Evolutionary conservation across 352 stramenopile genomes (phyloP), one percentile per base, ranked within the genome.

Genomic region (Phytopythium sindhum): DNA sequence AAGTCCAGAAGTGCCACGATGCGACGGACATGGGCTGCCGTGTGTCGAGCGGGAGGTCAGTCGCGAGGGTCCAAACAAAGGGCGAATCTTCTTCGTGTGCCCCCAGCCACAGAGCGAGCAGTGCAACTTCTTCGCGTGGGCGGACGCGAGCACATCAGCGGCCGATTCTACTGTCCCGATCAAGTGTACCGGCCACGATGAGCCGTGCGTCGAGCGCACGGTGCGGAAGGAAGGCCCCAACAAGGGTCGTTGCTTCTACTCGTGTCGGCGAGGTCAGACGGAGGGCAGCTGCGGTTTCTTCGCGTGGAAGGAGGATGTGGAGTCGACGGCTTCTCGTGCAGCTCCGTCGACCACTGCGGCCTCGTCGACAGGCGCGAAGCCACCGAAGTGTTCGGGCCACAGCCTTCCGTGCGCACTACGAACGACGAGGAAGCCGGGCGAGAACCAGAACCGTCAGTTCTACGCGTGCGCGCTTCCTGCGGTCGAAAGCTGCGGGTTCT

Each of bases 41-140:
- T 89, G 81, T 31, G 74, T 74, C 5, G 67, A 90, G 61, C 80
- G 78, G 26, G 66, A 82, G 60, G 83, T 91, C 10, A 72, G 58
- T 37, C 73, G 81, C 26, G 85, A 93, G 7, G 83, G 79, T 0
- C 69, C 69, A 8, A 99, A 99, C 78, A 98, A 95, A 63, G 95
- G 94, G 4, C 80, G 93, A 5, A 84, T 88, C 59, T 98, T 99
- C 73, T 98, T 91, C 75, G 77, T 77, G 2, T 99, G 95, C 61
- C 77, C 81, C 0, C 78, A 90, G 21, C 87, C 92, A 7, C 85
- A 85, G 60, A 78, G 80, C 15, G 86, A 97, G 39, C 82, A 96
- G 63, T 98, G 93, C 68, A 78, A 95, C 50, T 96, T 96, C 66
- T 99, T 99, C 67, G 74, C 91, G 68, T 98, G 94, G 93, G 81